These are phyloP conservation scores for Chlorella variabilis DNA, from an alignment of 163 green algal species.

Conservation along the genomic window DNA sequence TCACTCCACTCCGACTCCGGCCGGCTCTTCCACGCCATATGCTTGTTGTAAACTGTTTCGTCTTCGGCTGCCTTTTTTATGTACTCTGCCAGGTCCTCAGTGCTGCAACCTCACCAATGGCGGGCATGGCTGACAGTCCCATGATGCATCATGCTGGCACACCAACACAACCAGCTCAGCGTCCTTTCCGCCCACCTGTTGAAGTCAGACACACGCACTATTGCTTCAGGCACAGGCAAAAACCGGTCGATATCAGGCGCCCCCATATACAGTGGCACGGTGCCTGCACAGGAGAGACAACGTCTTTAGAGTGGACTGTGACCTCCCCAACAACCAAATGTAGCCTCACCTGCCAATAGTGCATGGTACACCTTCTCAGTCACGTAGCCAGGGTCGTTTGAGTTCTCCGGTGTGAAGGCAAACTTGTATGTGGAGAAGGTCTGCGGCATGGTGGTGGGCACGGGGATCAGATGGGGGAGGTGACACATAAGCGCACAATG, in stretches of 20 bases:
- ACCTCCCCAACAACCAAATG: not conserved
- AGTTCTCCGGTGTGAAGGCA: constrained; percentile 8
- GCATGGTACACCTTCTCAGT: constrained; percentile 11
- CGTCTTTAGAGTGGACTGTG: not conserved
- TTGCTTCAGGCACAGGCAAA: not conserved
- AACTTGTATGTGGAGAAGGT: not conserved
- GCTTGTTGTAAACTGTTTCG: not conserved
- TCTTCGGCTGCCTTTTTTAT: not conserved
- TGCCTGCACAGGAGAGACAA: not conserved
- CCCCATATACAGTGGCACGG: not conserved
- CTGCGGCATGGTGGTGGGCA: not conserved
- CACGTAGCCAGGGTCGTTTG: not conserved
- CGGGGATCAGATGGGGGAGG: too few relatives aligned
- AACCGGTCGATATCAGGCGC: not conserved
- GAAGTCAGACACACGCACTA: not conserved
- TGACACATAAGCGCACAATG: too few relatives aligned
- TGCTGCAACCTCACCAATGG: too few relatives aligned
- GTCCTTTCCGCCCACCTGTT: too few relatives aligned
- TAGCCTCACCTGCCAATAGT: not conserved
- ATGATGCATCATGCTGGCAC: too few relatives aligned
- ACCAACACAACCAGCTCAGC: too few relatives aligned
- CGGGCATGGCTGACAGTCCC: too few relatives aligned
- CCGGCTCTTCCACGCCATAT: not conserved
- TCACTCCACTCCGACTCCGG: not conserved
- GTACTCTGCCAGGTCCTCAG: not conserved